Percentiles rank a stretch among this genome's conserved stretches.
Evolutionary conservation across 2,329 filamentous ascomycete species (phyloP).

Genomic region (Epichloe gansuensis): DNA sequence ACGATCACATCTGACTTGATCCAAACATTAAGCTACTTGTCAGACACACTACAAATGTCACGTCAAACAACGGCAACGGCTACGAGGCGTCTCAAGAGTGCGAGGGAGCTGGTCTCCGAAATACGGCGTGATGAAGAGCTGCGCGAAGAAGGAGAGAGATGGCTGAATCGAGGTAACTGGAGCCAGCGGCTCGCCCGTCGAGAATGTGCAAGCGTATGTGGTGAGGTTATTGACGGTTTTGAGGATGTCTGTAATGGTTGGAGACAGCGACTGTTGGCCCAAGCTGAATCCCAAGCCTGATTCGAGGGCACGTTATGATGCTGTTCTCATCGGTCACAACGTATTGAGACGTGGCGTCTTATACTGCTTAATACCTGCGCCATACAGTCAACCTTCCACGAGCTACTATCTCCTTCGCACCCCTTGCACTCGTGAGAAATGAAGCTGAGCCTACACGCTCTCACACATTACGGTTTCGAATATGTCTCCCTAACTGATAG

Average conservation of each 20-base stretch:
- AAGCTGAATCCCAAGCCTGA: constrained; percentile 38
- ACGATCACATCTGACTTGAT: constrained; percentile 60
- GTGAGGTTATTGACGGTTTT: constrained; percentile 82
- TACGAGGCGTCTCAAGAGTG: constrained; percentile 63
- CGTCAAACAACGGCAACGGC: constrained; percentile 77
- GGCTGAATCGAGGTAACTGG: constrained; percentile 76
- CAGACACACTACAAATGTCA: constrained; percentile 88
- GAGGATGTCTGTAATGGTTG: constrained; percentile 80
- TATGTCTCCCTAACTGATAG: background rate
- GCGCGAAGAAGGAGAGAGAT: constrained; percentile 68
- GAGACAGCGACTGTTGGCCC: constrained; percentile 60
- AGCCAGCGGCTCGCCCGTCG: constrained; percentile 59
- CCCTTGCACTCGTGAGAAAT: background rate
- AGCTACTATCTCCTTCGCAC: background rate
- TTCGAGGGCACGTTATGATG: background rate
- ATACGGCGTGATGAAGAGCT: constrained; percentile 72
- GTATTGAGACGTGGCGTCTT: background rate
- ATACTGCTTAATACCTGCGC: background rate
- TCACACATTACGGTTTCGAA: background rate
- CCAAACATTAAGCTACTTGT: constrained; percentile 70
- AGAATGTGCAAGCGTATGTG: constrained; percentile 73
- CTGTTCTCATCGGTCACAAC: background rate
- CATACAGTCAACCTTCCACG: background rate
- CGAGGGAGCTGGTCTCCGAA: constrained; percentile 74
- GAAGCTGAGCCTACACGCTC: background rate